phyloP scores from a whole-genome alignment of 139 green algal genomes.

The Zygnema cylindricum region DNA sequence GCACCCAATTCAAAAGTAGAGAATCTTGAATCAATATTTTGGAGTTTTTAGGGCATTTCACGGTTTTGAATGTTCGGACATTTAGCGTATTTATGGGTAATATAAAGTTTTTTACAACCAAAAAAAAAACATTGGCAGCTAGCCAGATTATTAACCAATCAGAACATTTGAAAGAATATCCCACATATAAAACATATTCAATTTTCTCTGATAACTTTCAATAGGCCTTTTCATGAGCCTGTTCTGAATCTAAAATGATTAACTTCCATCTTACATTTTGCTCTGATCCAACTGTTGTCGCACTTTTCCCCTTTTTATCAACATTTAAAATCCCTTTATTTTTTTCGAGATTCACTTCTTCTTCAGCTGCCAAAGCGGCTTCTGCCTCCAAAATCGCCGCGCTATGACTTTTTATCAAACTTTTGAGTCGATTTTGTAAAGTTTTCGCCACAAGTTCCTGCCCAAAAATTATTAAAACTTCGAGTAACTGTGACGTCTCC shows the following conservation, averaged over 20 bases:
- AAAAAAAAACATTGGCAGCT: too few species aligned
- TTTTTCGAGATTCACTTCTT: background rate
- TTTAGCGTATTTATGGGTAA: too few species aligned
- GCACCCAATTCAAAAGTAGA: too few species aligned
- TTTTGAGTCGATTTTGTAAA: slow-evolving; percentile 2
- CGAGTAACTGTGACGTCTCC: slow-evolving; percentile 26
- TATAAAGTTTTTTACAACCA: too few species aligned
- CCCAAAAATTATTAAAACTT: slow-evolving; percentile 15
- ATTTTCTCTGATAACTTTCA: too few species aligned
- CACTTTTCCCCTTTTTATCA: background rate
- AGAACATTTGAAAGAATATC: too few species aligned
- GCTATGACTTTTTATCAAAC: background rate
- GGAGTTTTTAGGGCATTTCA: too few species aligned
- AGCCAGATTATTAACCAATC: too few species aligned
- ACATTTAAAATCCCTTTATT: background rate
- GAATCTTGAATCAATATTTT: too few species aligned
- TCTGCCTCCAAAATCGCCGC: background rate
- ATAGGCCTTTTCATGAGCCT: background rate
- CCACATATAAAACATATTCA: too few species aligned
- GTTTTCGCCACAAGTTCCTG: slow-evolving; percentile 8
- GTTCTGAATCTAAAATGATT: background rate
- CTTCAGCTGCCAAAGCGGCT: background rate
- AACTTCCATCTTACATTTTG: slow-evolving; percentile 11
- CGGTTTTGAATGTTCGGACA: too few species aligned
- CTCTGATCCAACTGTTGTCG: background rate